A percentile compares a stretch with the other conserved stretches of the same genome.
These are phyloP conservation scores for Aspergillus sclerotioniger DNA, from an alignment of 495 filamentous ascomycete genomes.

Conservation along the genomic window DNA sequence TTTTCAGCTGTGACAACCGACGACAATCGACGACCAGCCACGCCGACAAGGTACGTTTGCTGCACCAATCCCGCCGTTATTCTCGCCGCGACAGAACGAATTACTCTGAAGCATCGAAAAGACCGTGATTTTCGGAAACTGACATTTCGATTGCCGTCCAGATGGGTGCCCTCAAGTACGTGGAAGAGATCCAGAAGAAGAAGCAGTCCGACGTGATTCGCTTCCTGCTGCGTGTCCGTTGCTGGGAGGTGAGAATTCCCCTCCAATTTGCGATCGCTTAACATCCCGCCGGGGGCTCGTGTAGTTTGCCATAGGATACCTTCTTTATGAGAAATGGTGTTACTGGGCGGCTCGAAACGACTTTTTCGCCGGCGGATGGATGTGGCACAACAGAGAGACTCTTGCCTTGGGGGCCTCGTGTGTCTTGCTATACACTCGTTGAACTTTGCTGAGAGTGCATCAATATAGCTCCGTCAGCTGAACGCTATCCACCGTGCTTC, in stretches of 20 bases:
- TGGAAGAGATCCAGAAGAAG: conserved; percentile 99
- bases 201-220: conserved; percentile 99
- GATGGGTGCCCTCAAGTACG: conserved; percentile 97
- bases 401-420: conserved; percentile 26
- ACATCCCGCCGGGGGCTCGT: conserved; percentile 49
- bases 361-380: conserved; percentile 41
- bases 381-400: conserved; percentile 44
- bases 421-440: conserved; percentile 98
- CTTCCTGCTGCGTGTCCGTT: conserved; percentile 98
- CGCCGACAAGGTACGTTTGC: conserved; percentile 50
- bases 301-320: conserved; percentile 43
- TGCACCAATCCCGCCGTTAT: background rate
- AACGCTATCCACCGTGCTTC: conserved; percentile 99
- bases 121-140: conserved; percentile 10
- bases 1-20: conserved; percentile 45
- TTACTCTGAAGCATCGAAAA: conserved; percentile 1
- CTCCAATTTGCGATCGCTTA: conserved; percentile 47
- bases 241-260: conserved; percentile 95
- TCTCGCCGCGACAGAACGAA: background rate
- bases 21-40: conserved; percentile 50
- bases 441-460: conserved; percentile 99
- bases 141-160: conserved; percentile 26
- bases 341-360: conserved; percentile 38
- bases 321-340: conserved; percentile 31
- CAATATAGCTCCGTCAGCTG: conserved; percentile 98